Evolutionary conservation across 768 basidiomycete species (phyloP).

Genomic region (Chalciporus pseudorubinellus): DNA sequence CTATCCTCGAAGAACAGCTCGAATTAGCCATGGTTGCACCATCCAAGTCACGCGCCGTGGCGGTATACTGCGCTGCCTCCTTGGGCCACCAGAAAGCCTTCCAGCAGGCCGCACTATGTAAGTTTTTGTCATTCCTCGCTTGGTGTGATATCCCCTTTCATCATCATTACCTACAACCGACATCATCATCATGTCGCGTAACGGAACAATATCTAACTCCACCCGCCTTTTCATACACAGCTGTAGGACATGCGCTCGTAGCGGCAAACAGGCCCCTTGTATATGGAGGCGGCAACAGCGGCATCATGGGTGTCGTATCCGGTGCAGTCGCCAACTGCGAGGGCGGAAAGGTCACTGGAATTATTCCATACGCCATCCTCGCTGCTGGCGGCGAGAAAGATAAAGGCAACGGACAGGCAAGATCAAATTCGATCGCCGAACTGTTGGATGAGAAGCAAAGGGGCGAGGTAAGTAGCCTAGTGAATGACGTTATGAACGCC

Average conservation of each 20-base stretch:
- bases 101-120: constrained; percentile 66
- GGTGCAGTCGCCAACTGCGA: constrained; percentile 51
- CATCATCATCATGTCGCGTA: background rate
- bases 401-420: constrained; percentile 34
- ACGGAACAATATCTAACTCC: background rate
- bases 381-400: constrained; percentile 61
- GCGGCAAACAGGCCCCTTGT: constrained; percentile 59
- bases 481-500: background rate
- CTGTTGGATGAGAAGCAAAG: constrained; percentile 30
- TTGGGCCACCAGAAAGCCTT: constrained; percentile 61
- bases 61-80: constrained; percentile 84
- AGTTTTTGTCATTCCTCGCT: constrained; percentile 30
- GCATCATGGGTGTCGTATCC: constrained; percentile 86
- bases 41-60: constrained; percentile 45
- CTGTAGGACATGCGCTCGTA: constrained; percentile 73
- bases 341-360: constrained; percentile 73
- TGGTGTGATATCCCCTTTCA: background rate
- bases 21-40: constrained; percentile 29
- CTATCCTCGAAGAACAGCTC: constrained; percentile 8
- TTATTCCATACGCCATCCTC: constrained; percentile 77
- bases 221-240: constrained; percentile 33
- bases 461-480: constrained; percentile 32
- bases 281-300: constrained; percentile 82
- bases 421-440: constrained; percentile 18
- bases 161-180: background rate